phyloP scores from a whole-genome alignment of 2,329 filamentous ascomycete species.

The Hypoxylon sp. region DNA sequence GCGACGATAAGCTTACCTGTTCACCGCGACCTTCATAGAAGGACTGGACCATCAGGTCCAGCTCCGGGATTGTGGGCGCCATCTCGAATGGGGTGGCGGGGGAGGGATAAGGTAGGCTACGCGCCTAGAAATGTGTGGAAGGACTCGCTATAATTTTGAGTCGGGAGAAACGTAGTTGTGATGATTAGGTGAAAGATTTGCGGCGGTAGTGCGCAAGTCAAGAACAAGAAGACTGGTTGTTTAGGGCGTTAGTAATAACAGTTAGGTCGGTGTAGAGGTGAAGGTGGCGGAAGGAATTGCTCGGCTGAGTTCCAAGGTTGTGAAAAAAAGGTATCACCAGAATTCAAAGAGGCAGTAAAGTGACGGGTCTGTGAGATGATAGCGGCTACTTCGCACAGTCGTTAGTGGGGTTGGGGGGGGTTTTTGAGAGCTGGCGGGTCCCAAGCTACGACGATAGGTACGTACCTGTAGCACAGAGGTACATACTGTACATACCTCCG shows the following conservation, averaged over 20 bases:
- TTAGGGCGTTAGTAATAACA: slow-evolving; percentile 1
- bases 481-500: slow-evolving; percentile 3
- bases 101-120: slow-evolving; percentile 48
- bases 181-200: slow-evolving; percentile 14
- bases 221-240: slow-evolving; percentile 2
- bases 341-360: slow-evolving; percentile 41
- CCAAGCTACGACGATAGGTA: slow-evolving; percentile 20
- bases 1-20: slow-evolving; percentile 72
- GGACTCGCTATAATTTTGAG: slow-evolving; percentile 44
- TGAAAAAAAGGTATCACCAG: slow-evolving; percentile 42
- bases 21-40: slow-evolving; percentile 98
- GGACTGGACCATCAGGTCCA: slow-evolving; percentile 95
- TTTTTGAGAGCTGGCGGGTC: slow-evolving; percentile 31
- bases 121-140: slow-evolving; percentile 48
- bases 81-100: slow-evolving; percentile 58
- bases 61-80: slow-evolving; percentile 86
- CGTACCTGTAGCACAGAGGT: slow-evolving; percentile 14
- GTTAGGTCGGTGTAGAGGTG: slow-evolving; percentile 10
- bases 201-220: slow-evolving; percentile 8
- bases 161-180: slow-evolving; percentile 26
- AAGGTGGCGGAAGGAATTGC: slow-evolving; percentile 21
- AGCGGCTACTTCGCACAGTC: slow-evolving; percentile 35
- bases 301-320: slow-evolving; percentile 18
- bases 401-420: slow-evolving; percentile 39
- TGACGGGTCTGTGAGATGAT: slow-evolving; percentile 43